Evolutionary conservation across 2,329 filamentous ascomycete species (phyloP).

Genomic region (Tolypocladium endophyticum): DNA sequence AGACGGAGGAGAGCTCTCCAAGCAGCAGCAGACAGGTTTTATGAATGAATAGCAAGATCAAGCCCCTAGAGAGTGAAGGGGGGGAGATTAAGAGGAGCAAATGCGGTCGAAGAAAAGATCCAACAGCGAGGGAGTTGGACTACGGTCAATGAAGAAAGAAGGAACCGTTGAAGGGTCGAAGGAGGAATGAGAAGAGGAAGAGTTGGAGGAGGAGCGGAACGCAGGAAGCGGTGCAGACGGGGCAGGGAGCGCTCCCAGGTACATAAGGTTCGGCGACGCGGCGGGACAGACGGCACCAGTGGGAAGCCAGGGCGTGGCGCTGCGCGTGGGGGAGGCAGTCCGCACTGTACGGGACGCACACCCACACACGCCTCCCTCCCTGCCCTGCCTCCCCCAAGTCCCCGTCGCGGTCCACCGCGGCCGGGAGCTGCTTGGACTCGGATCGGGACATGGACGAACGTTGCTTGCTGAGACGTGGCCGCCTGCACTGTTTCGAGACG

Average conservation of each 20-base stretch:
- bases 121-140: slow-evolving; percentile 27
- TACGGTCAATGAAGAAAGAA: slow-evolving; percentile 13
- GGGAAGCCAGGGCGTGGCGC: not conserved
- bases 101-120: slow-evolving; percentile 11
- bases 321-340: not conserved
- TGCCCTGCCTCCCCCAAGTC: not conserved
- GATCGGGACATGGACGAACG: no score
- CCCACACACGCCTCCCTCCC: not conserved
- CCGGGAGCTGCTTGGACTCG: no score
- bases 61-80: slow-evolving; percentile 8
- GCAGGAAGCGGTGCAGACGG: not conserved
- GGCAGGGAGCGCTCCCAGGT: not conserved
- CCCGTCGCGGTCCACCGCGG: not conserved
- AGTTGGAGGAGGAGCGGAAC: slow-evolving; percentile 3
- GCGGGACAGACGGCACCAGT: not conserved
- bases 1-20: not conserved
- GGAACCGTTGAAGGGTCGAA: slow-evolving; percentile 3
- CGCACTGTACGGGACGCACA: not conserved
- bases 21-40: not conserved
- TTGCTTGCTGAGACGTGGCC: not conserved
- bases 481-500: no score
- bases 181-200: slow-evolving; percentile 7
- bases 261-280: not conserved
- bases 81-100: slow-evolving; percentile 6
- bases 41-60: slow-evolving; percentile 4